Evolutionary conservation across 768 basidiomycete genomes (phyloP).

Genomic region (Lactifluus piperatus): DNA sequence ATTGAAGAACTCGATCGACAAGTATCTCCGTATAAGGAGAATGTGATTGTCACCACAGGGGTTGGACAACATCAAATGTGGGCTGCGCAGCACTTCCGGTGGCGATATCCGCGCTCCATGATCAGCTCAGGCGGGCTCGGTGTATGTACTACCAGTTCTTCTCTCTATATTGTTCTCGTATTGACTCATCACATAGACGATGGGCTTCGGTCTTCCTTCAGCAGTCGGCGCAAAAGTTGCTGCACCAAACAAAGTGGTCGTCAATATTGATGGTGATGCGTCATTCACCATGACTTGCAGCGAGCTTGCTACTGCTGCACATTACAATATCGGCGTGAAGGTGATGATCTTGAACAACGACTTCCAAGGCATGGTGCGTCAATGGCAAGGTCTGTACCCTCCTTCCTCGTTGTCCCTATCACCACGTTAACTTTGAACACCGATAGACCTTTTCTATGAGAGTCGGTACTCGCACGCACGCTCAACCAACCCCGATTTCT

Average conservation of each 20-base stretch:
- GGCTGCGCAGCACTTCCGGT: slow-evolving; percentile 92
- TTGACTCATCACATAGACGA: slow-evolving; percentile 49
- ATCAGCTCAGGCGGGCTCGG: slow-evolving; percentile 93
- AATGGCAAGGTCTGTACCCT: slow-evolving; percentile 81
- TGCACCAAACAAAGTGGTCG: slow-evolving; percentile 83
- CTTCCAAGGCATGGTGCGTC: slow-evolving; percentile 98
- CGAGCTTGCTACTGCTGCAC: too few relatives aligned
- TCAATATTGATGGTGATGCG: slow-evolving; percentile 25
- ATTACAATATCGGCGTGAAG: slow-evolving; percentile 74
- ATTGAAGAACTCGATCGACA: slow-evolving; percentile 85
- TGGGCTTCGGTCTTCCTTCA: slow-evolving; percentile 95
- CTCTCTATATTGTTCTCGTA: neutral
- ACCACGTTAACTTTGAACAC: neutral
- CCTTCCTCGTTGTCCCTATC: neutral
- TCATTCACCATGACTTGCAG: too few relatives aligned
- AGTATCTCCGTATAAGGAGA: slow-evolving; percentile 71
- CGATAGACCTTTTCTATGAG: slow-evolving; percentile 86
- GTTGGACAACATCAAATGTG: slow-evolving; percentile 99
- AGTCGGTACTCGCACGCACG: slow-evolving; percentile 89
- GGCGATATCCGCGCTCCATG: slow-evolving; percentile 81
- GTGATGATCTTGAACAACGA: slow-evolving; percentile 83
- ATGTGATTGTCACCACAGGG: slow-evolving; percentile 85
- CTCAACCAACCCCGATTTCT: slow-evolving; percentile 95
- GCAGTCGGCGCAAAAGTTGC: slow-evolving; percentile 98
- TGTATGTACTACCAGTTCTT: slow-evolving; percentile 37